Evolutionary conservation across 768 basidiomycete species (phyloP), one percentile per base, ranked within the genome.

Genomic region (Leucocoprinus leucothites): DNA sequence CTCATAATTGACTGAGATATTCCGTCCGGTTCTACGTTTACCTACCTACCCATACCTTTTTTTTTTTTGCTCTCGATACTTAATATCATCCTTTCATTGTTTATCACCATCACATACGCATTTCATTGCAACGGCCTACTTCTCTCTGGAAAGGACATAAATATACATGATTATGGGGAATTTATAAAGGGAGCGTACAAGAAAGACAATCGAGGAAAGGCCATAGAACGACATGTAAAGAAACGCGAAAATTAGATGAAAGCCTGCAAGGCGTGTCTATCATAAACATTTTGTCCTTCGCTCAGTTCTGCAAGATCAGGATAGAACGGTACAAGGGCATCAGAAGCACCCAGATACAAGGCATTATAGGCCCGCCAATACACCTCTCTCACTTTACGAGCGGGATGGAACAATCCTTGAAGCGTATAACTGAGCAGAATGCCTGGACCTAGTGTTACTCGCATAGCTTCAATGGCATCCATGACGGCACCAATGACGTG

Each of bases 331-430:
- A 98, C 95, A 72, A 98, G 78, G 3, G 96, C 86, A 65, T 98
- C 95, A 41, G 84, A 68, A 1, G 94, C 89, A 25, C 95, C 94
- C 26, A 98, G 82, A 66, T 98, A 98, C 44, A 97, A 72, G 26
- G 94, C 85, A 71, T 97, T 98, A 75, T 98, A 98, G 58, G 96
- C 76, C 36, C 94, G 83, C 96, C 96, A 98, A 69, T 98, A 98
- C 2, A 96, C 93, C 76, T 99, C 97, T 53, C 97, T 82, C 21
- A 99, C 97, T 69, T 96, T 95, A 57, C 97, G 78, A 3, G 97
- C 94, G 0, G 97, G 97, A 64, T 99, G 97, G 84, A 94, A 98
- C 51, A 99, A 74, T 3, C 97, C 97, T 67, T 97, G 95, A 4
- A 98, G 75, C 38, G 92, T 86, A 67, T 98, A 98, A 67, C 89